A percentile compares a stretch with the other conserved stretches of the same genome.
Conservation (phyloP, 768 basidiomycete genomes). For the Epithele typhae region DNA sequence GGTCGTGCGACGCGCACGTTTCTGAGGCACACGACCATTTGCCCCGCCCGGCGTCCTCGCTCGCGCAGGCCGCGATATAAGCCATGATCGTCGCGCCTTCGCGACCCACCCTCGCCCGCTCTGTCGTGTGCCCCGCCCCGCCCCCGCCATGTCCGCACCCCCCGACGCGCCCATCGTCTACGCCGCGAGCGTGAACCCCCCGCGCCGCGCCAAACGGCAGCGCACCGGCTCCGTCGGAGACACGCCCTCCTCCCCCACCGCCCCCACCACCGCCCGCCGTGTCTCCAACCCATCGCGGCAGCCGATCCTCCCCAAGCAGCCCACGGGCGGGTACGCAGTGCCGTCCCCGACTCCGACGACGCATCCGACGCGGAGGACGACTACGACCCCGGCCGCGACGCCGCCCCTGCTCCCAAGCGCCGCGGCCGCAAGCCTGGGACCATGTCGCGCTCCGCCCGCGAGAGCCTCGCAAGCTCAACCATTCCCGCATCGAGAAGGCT, state of each 20-base stretch:
- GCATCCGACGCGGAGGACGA: constrained; percentile 28
- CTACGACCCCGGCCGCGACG: constrained; percentile 22
- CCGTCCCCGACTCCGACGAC: constrained; percentile 22
- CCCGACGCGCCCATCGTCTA: constrained; percentile 25
- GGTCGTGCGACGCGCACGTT: constrained; percentile 29
- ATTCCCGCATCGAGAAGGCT: constrained; percentile 92
- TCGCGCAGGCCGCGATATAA: too few relatives aligned
- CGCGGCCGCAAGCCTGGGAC: constrained; percentile 71
- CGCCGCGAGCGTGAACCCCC: constrained; percentile 38
- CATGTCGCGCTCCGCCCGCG: constrained; percentile 72
- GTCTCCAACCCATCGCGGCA: constrained; percentile 11
- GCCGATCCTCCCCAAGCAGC: constrained; percentile 20
- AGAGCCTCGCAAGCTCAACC: constrained; percentile 88
- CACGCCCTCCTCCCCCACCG: constrained; percentile 2
- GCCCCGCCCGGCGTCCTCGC: constrained; percentile 11
- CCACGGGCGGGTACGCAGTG: constrained; percentile 8
- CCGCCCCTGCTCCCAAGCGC: constrained; percentile 42
- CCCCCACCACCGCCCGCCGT: constrained; percentile 1
- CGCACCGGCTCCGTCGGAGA: constrained; percentile 21
- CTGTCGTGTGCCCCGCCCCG: not conserved
- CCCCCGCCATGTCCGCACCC: constrained; percentile 10
- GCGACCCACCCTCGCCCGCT: constrained; percentile 1
- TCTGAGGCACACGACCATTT: constrained; percentile 24
- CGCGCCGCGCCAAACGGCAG: constrained; percentile 41
- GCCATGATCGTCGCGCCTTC: too few relatives aligned